Percentiles rank a stretch among this genome's conserved stretches.
Evolutionary conservation across 495 filamentous ascomycete species (phyloP).

Genomic region (Cairneyella variabilis): DNA sequence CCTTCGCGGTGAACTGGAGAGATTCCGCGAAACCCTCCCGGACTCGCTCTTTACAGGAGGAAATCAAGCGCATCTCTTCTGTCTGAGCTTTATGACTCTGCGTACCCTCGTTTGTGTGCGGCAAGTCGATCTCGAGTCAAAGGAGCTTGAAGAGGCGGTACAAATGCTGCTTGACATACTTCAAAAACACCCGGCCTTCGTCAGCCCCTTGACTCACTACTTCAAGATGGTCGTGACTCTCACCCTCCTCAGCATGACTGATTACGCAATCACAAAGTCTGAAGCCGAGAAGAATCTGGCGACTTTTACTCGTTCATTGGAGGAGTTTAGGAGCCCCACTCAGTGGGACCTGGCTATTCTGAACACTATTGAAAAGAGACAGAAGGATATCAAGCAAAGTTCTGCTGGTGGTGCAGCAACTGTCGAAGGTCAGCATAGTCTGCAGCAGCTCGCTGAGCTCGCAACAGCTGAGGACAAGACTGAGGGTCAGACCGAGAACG

Average conservation of each 20-base stretch:
- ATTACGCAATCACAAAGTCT: conserved; percentile 30
- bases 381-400: conserved; percentile 13
- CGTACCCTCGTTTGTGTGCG: conserved; percentile 58
- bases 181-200: conserved; percentile 55
- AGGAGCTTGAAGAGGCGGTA: too few species aligned
- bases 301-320: conserved; percentile 12
- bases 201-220: conserved; percentile 69
- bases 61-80: conserved; percentile 48
- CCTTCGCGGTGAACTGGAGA: conserved; percentile 33
- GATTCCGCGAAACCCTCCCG: conserved; percentile 44
- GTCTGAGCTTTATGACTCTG: conserved; percentile 72
- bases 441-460: conserved; percentile 64
- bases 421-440: conserved; percentile 27
- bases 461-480: conserved; percentile 37
- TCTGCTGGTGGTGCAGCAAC: neutral
- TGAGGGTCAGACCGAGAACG: neutral
- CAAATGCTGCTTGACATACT: conserved; percentile 61
- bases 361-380: conserved; percentile 40
- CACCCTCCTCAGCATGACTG: conserved; percentile 62
- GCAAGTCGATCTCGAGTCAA: conserved; percentile 51
- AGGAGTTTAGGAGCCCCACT: conserved; percentile 9
- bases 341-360: conserved; percentile 28
- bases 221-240: conserved; percentile 64
- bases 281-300: conserved; percentile 32
- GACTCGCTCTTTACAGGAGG: conserved; percentile 27